Conservation (phyloP, 768 basidiomycete species). For the Hypholoma sublateritium region DNA sequence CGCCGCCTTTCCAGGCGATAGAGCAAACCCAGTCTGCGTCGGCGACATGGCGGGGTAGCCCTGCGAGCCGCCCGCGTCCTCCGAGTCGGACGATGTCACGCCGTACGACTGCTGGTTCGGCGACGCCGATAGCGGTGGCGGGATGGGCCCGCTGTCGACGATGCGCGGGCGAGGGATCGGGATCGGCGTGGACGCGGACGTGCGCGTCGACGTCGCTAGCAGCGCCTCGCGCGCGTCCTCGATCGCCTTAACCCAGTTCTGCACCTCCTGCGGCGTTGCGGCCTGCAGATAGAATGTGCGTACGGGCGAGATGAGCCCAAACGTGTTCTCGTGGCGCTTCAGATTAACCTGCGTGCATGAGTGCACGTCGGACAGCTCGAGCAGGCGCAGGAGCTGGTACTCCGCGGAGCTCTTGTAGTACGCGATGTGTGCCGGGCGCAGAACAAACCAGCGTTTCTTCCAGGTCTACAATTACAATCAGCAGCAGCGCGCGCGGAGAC, state of each 20-base stretch:
- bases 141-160: conserved; percentile 20
- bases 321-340: conserved; percentile 87
- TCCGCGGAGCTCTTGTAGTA: conserved; percentile 97
- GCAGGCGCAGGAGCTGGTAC: conserved; percentile 86
- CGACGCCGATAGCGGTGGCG: conserved; percentile 36
- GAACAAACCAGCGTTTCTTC: conserved; percentile 99
- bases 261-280: conserved; percentile 64
- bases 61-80: conserved; percentile 57
- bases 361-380: conserved; percentile 87
- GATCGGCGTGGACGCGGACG: conserved; percentile 50
- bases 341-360: conserved; percentile 84
- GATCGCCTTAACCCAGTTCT: conserved; percentile 82
- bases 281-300: conserved; percentile 94
- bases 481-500: not conserved
- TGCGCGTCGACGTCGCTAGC: conserved; percentile 61
- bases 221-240: conserved; percentile 72
- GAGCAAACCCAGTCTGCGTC: conserved; percentile 34
- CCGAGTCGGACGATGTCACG: conserved; percentile 78
- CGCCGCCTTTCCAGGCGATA: conserved; percentile 43
- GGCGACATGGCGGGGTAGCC: conserved; percentile 47
- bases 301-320: conserved; percentile 87
- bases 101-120: conserved; percentile 44
- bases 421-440: conserved; percentile 87
- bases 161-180: conserved; percentile 41
- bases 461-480: conserved; percentile 63